A percentile compares a stretch with the other conserved stretches of the same genome.
phyloP scores from a whole-genome alignment of 208 protist species.

The Paratrypanosoma confusum region DNA sequence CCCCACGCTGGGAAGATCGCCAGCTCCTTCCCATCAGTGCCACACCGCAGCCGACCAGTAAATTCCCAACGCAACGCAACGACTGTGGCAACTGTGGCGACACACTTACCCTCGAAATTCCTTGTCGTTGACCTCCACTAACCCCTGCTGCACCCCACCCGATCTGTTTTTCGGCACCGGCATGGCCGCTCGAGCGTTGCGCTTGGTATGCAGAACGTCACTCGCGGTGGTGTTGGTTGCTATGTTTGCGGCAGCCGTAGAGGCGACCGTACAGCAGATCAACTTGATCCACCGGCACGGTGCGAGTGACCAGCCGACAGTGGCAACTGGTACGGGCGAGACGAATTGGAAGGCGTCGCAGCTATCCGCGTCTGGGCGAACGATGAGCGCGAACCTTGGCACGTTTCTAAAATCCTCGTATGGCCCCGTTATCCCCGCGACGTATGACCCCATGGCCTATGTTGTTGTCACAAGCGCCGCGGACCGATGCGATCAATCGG shows the following conservation, averaged over 20 bases:
- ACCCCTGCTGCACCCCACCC: too few relatives aligned
- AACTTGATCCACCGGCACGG: constrained; percentile 17
- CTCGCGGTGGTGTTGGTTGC: too few relatives aligned
- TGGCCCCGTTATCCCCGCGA: constrained; percentile 2
- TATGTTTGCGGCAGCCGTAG: not conserved
- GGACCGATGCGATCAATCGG: constrained; percentile 13
- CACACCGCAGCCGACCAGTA: too few relatives aligned
- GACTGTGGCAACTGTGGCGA: too few relatives aligned
- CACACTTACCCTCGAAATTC: too few relatives aligned
- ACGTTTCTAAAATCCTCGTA: constrained; percentile 6
- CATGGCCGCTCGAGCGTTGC: too few relatives aligned
- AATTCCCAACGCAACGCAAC: too few relatives aligned
- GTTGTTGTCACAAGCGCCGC: constrained; percentile 3
- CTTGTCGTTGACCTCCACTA: too few relatives aligned
- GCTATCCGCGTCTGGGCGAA: constrained; percentile 11
- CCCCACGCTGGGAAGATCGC: too few relatives aligned
- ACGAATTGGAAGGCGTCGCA: constrained; percentile 11
- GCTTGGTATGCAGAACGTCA: too few relatives aligned
- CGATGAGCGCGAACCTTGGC: constrained; percentile 15
- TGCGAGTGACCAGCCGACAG: constrained; percentile 6
- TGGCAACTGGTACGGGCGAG: constrained; percentile 3
- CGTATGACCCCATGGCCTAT: constrained; percentile 2
- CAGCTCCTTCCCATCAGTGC: too few relatives aligned
- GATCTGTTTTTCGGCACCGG: too few relatives aligned
- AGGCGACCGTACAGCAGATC: constrained; percentile 5